phyloP scores from a whole-genome alignment of 257 asterid species.

The Apocynum venetum region DNA sequence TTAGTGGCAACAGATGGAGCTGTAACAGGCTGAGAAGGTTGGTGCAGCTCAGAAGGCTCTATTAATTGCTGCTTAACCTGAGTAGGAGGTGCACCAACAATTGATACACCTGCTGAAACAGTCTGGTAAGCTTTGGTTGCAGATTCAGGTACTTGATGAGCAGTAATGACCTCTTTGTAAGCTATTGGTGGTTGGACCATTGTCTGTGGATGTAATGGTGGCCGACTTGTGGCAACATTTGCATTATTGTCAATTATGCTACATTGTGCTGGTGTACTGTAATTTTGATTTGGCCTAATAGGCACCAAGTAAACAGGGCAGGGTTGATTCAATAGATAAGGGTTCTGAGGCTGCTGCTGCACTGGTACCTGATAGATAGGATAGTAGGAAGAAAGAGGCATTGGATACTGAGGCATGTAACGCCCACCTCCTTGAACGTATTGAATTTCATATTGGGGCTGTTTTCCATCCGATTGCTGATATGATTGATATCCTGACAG shows the following conservation, averaged over 20 bases:
- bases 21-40: slow-evolving; percentile 34
- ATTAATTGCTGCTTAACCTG: slow-evolving; percentile 38
- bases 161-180: slow-evolving; percentile 37
- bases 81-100: slow-evolving; percentile 28
- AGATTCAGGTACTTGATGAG: slow-evolving; percentile 41
- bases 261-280: slow-evolving; percentile 35
- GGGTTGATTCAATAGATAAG: slow-evolving; percentile 48
- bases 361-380: slow-evolving; percentile 65
- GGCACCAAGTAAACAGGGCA: slow-evolving; percentile 65
- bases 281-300: slow-evolving; percentile 42
- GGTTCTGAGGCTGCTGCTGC: slow-evolving; percentile 26
- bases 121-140: slow-evolving; percentile 25
- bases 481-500: slow-evolving; percentile 44
- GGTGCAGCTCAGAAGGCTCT: slow-evolving; percentile 33
- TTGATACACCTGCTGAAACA: slow-evolving; percentile 25
- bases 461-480: slow-evolving; percentile 47
- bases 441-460: slow-evolving; percentile 47
- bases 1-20: slow-evolving; percentile 27
- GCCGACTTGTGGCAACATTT: slow-evolving; percentile 26
- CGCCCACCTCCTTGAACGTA: slow-evolving; percentile 50
- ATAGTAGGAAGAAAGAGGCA: slow-evolving; percentile 56
- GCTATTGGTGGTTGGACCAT: slow-evolving; percentile 28
- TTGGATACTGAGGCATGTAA: slow-evolving; percentile 30
- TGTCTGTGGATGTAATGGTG: slow-evolving; percentile 47
- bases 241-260: slow-evolving; percentile 26